Conservation (phyloP, 306 rosid species). For the Sechiopsis laciniata region DNA sequence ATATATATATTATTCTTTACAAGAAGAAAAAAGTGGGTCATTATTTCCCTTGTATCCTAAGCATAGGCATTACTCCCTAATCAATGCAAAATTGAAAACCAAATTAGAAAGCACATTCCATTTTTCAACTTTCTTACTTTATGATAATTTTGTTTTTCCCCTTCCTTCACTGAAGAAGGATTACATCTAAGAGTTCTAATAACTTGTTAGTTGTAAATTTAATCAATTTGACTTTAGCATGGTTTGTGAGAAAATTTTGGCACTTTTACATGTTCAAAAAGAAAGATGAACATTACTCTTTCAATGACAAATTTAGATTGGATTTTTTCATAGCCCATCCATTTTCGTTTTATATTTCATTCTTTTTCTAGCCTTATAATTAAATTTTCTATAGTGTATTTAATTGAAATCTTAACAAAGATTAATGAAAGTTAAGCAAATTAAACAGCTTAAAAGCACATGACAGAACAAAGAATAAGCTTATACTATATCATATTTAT, state of each 20-base stretch:
- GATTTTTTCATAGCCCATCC: background rate
- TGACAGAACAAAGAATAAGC: background rate
- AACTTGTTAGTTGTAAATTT: background rate
- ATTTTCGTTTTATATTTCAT: background rate
- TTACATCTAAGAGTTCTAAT: background rate
- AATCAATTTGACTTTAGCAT: background rate
- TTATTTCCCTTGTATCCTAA: conserved; percentile 18
- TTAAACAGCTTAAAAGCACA: background rate
- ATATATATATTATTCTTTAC: background rate
- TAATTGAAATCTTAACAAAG: background rate
- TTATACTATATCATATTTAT: background rate
- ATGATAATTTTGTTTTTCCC: background rate
- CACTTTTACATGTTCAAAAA: background rate
- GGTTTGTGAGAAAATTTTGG: background rate
- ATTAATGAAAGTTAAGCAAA: background rate
- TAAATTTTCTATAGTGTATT: background rate
- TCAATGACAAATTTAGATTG: background rate
- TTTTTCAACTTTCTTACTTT: conserved; percentile 1
- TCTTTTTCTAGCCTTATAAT: too few relatives aligned
- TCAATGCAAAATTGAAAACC: background rate
- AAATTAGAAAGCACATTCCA: conserved; percentile 2
- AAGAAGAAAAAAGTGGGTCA: conserved; percentile 13
- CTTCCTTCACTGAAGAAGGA: background rate
- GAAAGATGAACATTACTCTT: background rate
- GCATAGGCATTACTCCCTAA: conserved; percentile 19